Conservation (phyloP, 73 alveolate genomes). For the Tetrahymena thermophila region DNA sequence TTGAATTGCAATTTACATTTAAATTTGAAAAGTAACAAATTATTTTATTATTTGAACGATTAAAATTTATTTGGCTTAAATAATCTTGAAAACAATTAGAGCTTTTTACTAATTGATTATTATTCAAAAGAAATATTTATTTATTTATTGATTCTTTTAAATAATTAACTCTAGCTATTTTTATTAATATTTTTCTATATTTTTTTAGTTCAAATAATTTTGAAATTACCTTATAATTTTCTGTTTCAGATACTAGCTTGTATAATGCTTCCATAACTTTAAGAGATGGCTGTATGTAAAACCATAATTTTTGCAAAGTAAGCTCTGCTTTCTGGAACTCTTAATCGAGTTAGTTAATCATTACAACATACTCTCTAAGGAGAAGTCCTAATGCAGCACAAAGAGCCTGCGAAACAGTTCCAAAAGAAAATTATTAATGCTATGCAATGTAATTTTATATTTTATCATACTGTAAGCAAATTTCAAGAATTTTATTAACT, state of each 20-base stretch:
- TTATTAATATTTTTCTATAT: neutral
- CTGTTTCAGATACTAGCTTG: constrained; percentile 66
- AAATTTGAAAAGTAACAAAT: too few species aligned
- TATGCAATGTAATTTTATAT: constrained; percentile 67
- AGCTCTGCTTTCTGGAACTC: constrained; percentile 76
- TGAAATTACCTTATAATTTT: constrained; percentile 41
- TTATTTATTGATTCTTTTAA: too few species aligned
- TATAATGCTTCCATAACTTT: constrained; percentile 83
- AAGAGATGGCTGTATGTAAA: constrained; percentile 78
- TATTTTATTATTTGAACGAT: too few species aligned
- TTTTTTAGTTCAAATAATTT: neutral
- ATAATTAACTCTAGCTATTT: too few species aligned
- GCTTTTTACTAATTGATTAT: too few species aligned
- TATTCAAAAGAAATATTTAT: too few species aligned
- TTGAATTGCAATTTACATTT: too few species aligned
- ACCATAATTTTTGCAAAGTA: constrained; percentile 89
- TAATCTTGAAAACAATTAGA: too few species aligned
- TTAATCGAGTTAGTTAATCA: constrained; percentile 88
- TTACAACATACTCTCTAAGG: constrained; percentile 78
- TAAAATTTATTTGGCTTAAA: too few species aligned
- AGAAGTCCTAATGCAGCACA: constrained; percentile 83
- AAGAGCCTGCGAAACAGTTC: constrained; percentile 82
- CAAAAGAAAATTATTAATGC: constrained; percentile 79
- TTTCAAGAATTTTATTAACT: constrained; percentile 76
- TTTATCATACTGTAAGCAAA: constrained; percentile 79